These are phyloP conservation scores for Protomyces inouyei DNA, from an alignment of 1,139 yeast species.

Conservation along the genomic window DNA sequence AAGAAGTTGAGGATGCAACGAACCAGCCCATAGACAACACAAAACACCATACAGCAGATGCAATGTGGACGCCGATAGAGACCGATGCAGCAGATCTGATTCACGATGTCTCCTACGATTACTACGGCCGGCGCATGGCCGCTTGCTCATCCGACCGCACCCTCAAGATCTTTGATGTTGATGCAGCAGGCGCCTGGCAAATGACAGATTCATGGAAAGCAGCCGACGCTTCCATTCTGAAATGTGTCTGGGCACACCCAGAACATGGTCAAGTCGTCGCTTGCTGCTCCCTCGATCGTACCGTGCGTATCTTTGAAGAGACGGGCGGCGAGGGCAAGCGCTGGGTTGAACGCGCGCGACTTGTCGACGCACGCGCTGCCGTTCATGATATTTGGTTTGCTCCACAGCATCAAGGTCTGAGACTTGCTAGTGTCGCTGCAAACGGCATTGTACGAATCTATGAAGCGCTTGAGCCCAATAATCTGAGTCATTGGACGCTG, in stretches of 20 bases:
- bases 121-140: conserved; percentile 83
- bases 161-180: conserved; percentile 68
- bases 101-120: conserved; percentile 75
- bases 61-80: conserved; percentile 41
- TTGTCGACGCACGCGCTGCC: conserved; percentile 52
- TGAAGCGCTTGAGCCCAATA: conserved; percentile 85
- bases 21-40: not conserved
- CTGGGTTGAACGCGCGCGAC: conserved; percentile 49
- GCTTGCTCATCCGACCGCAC: conserved; percentile 92
- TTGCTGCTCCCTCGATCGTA: conserved; percentile 82
- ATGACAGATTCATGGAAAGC: conserved; percentile 89
- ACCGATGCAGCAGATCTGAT: conserved; percentile 90
- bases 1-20: no score
- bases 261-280: conserved; percentile 84
- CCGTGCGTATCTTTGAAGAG: conserved; percentile 88
- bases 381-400: conserved; percentile 85
- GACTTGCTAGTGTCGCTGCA: conserved; percentile 80
- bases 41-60: not conserved
- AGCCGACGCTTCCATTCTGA: conserved; percentile 80
- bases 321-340: conserved; percentile 58
- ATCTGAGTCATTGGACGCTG: conserved; percentile 73
- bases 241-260: conserved; percentile 89
- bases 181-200: conserved; percentile 55
- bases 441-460: conserved; percentile 85
- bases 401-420: conserved; percentile 76